Conservation (phyloP, 1,284 basidiomycete genomes). For the Heterobasidion occidentale region DNA sequence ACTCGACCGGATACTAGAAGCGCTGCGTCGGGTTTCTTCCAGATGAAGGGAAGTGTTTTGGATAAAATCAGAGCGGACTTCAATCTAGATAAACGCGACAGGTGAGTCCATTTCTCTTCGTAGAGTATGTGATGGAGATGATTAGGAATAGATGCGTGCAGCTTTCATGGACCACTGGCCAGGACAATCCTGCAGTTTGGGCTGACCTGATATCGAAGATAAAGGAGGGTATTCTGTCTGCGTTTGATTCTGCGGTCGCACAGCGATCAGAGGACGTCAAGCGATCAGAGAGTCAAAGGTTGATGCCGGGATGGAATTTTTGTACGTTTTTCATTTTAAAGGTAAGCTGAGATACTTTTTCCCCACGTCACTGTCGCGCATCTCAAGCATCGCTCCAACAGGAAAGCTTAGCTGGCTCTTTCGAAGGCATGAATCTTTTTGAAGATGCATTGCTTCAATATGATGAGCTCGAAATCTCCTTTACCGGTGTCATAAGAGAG, state of each 20-base stretch:
- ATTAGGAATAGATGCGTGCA: constrained; percentile 64
- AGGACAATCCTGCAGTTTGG: constrained; percentile 80
- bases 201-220: constrained; percentile 84
- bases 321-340: constrained; percentile 94
- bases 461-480: constrained; percentile 85
- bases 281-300: constrained; percentile 77
- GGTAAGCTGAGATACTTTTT: constrained; percentile 31
- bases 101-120: constrained; percentile 38
- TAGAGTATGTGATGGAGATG: constrained; percentile 4
- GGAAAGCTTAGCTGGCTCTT: constrained; percentile 92
- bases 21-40: constrained; percentile 63
- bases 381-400: constrained; percentile 22
- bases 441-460: constrained; percentile 90
- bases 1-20: constrained; percentile 60
- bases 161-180: constrained; percentile 59
- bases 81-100: constrained; percentile 82
- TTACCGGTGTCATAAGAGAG: constrained; percentile 74
- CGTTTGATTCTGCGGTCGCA: constrained; percentile 75
- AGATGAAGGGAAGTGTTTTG: constrained; percentile 76
- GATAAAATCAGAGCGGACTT: constrained; percentile 94
- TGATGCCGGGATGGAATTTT: constrained; percentile 95
- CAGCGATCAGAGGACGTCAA: constrained; percentile 85
- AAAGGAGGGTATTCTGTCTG: constrained; percentile 79
- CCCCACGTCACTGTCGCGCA: constrained; percentile 1
- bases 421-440: constrained; percentile 82